Evolutionary conservation across 116 monocot genomes (phyloP).

Genomic region (Phalaenopsis hybrid): DNA sequence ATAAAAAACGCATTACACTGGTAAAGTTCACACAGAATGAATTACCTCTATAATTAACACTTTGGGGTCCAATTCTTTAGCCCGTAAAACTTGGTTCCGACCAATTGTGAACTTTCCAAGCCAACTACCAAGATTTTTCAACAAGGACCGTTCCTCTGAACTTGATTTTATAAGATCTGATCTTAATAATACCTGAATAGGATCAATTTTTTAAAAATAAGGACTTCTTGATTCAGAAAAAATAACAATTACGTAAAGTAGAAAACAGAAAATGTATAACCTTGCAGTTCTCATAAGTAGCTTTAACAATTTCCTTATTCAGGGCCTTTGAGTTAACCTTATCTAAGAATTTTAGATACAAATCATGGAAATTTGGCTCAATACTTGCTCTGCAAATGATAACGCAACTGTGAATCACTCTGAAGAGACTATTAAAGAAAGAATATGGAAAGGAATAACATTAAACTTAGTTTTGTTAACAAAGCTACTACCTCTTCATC

Average conservation of each 20-base stretch:
- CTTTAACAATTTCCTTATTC: constrained; percentile 85
- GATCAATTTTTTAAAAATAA: constrained; percentile 1
- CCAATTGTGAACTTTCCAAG: constrained; percentile 98
- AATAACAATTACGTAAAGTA: not conserved
- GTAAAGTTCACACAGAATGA: not conserved
- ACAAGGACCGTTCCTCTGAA: constrained; percentile 93
- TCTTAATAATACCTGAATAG: constrained; percentile 59
- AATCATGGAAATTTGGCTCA: constrained; percentile 95
- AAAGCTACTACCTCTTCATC: constrained; percentile 73
- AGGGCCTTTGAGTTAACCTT: constrained; percentile 75
- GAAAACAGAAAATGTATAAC: constrained; percentile 16
- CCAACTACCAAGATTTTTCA: constrained; percentile 99
- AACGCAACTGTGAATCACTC: not conserved
- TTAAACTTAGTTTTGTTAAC: not conserved
- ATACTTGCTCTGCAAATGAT: constrained; percentile 77
- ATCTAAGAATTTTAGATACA: constrained; percentile 89
- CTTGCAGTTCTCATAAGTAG: constrained; percentile 99
- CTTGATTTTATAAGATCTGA: constrained; percentile 96
- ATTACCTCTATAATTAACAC: constrained; percentile 75
- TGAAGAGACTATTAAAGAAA: not conserved
- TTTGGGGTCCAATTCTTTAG: constrained; percentile 92
- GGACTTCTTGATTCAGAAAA: not conserved
- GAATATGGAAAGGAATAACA: not conserved
- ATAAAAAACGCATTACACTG: not conserved
- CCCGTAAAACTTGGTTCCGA: constrained; percentile 71